Evolutionary conservation across 257 asterid genomes (phyloP), one percentile per base, ranked within the genome.

Genomic region (Jasminum sambac): DNA sequence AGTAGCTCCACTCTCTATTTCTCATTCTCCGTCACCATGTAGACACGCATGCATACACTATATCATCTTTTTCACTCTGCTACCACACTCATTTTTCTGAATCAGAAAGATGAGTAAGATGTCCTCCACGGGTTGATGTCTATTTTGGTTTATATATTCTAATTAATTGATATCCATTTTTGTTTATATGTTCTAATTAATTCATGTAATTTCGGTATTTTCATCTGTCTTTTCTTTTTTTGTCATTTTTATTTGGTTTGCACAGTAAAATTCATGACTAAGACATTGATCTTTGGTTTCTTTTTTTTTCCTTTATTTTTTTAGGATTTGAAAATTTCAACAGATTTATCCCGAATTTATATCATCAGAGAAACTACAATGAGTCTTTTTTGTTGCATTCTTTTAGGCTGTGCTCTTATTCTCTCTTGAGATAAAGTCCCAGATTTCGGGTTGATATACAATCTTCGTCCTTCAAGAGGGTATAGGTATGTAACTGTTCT

Each of bases 61-160:
- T 11, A 14, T 72, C 72, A 23, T 14, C 62, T 26, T 40, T 6
- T 67, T 6, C 57, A 8, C 8, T 21, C 62, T 55, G 66, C 43
- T 2, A 39, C 40, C 43, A 44, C 10, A n/a, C 44, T 36, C 39
- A 64, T 12, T 14, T 46, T 8, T 59, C 23, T 2, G 58, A 1
- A 19, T 16, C 16, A 38, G 24, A 67, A 48, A 65, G 44, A 78
- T 75, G 85, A 75, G 85, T 81, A 75, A 78, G 80, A 67, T 71
- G 38, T 13, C 21, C 9, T 13, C 52, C 55, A n/a, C 30, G 59
- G 50, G 43, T 24, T 59, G 60, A 42, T 64, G 52, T 66, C 25
- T 14, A 5, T 2, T n/a, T 79, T 38, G n/a, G 9, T 46, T 57
- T 68, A 14, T 72, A 8, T n/a, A n/a, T n/a, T n/a, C n/a, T n/a